Conservation (phyloP, 257 asterid genomes). For the Salvia rosmarinus region DNA sequence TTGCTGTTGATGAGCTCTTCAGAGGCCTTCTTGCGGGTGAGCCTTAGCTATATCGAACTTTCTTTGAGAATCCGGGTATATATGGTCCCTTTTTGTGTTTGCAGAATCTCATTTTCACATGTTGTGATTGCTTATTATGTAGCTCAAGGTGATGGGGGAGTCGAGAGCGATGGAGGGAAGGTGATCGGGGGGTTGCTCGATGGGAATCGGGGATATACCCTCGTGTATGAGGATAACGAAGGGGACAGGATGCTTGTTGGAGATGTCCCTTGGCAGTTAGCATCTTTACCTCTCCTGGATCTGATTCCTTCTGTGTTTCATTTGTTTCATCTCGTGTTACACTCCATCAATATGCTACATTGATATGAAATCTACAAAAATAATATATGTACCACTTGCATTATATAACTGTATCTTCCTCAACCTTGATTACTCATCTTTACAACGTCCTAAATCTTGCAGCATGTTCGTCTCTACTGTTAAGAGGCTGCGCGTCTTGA, state of each 20-base stretch:
- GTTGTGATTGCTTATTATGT: slow-evolving; percentile 17
- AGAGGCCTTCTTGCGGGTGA: slow-evolving; percentile 79
- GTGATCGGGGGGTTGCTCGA: slow-evolving; percentile 57
- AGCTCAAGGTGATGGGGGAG: slow-evolving; percentile 70
- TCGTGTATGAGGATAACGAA: slow-evolving; percentile 89
- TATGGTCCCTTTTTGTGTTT: no score
- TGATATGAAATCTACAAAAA: neutral
- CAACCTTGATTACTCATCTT: neutral
- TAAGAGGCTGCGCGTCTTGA: slow-evolving; percentile 85
- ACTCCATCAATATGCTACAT: neutral
- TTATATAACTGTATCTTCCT: neutral
- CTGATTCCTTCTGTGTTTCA: slow-evolving; percentile 34
- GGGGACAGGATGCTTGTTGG: slow-evolving; percentile 98
- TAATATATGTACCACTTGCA: neutral
- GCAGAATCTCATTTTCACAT: neutral
- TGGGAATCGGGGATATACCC: slow-evolving; percentile 82
- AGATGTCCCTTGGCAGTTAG: slow-evolving; percentile 98
- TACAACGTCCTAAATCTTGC: slow-evolving; percentile 33
- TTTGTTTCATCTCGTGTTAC: neutral
- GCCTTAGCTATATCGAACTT: neutral
- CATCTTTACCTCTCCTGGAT: slow-evolving; percentile 40
- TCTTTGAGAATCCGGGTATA: neutral
- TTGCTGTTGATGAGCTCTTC: slow-evolving; percentile 79
- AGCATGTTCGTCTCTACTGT: slow-evolving; percentile 89
- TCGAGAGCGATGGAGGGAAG: slow-evolving; percentile 50